Evolutionary conservation across 2,329 filamentous ascomycete genomes (phyloP).

Genomic region (Colletotrichum melonis): DNA sequence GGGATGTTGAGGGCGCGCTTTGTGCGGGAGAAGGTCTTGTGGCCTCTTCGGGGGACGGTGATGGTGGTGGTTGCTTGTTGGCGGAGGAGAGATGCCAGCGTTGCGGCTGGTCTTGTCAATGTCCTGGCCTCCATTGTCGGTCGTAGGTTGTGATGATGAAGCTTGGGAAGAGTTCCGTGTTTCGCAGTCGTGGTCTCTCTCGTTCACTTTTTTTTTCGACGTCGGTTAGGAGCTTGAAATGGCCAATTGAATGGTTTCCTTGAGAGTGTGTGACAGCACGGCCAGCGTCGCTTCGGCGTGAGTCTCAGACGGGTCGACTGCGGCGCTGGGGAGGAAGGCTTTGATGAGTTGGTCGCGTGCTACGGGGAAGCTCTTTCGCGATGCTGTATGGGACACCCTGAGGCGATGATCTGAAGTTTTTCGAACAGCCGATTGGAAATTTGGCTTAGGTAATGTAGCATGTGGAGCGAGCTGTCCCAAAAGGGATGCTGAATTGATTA

Average conservation of each 20-base stretch:
- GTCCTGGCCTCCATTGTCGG: conserved; percentile 33
- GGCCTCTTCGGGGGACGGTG: conserved; percentile 48
- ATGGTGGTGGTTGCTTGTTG: conserved; percentile 26
- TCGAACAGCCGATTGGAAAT: conserved; percentile 17
- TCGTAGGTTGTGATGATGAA: background rate
- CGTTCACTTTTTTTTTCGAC: background rate
- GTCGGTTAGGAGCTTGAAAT: background rate
- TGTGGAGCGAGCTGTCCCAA: conserved; percentile 23
- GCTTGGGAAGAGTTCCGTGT: background rate
- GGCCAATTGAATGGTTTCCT: conserved; percentile 2
- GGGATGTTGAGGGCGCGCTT: conserved; percentile 69
- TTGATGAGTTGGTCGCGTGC: conserved; percentile 15
- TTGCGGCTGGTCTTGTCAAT: conserved; percentile 46
- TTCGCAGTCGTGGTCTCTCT: background rate
- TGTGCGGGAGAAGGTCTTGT: conserved; percentile 65
- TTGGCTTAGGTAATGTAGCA: conserved; percentile 22
- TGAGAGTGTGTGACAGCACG: conserved; percentile 5
- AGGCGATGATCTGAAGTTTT: conserved; percentile 33
- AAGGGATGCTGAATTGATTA: conserved; percentile 4
- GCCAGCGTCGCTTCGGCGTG: conserved; percentile 28
- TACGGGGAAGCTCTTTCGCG: background rate
- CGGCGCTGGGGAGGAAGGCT: background rate
- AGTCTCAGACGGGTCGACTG: background rate
- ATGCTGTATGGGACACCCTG: conserved; percentile 6
- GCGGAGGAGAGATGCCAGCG: conserved; percentile 42